Conservation (phyloP, 2,329 filamentous ascomycete species). For the Phyllosticta paracitricarpa region DNA sequence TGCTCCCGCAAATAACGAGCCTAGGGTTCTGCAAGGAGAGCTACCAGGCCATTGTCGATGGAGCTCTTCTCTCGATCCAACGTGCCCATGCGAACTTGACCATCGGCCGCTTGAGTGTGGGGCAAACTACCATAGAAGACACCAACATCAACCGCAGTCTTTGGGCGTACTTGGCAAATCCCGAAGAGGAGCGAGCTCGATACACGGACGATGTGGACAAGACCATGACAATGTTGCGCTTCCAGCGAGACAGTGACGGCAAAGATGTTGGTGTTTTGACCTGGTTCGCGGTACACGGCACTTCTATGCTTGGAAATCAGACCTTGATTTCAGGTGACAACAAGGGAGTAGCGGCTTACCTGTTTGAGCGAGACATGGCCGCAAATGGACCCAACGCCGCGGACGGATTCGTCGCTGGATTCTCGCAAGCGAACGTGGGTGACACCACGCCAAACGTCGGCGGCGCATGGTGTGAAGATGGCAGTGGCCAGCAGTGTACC, state of each 20-base stretch:
- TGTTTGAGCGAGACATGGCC: slow-evolving; percentile 64
- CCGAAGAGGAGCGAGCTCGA: slow-evolving; percentile 58
- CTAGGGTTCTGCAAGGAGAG: slow-evolving; percentile 79
- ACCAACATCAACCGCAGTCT: slow-evolving; percentile 85
- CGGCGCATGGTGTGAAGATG: slow-evolving; percentile 84
- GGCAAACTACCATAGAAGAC: slow-evolving; percentile 57
- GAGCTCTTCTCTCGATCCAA: slow-evolving; percentile 70
- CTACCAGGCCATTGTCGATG: slow-evolving; percentile 81
- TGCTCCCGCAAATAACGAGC: slow-evolving; percentile 83
- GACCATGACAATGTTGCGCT: slow-evolving; percentile 68
- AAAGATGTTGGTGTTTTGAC: slow-evolving; percentile 74
- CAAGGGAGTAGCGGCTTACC: slow-evolving; percentile 81
- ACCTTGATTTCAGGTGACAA: slow-evolving; percentile 90
- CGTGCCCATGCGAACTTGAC: slow-evolving; percentile 65
- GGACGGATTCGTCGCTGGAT: slow-evolving; percentile 73
- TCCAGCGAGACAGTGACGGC: slow-evolving; percentile 61
- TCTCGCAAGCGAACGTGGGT: slow-evolving; percentile 83
- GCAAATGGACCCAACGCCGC: slow-evolving; percentile 39
- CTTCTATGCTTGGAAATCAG: slow-evolving; percentile 84
- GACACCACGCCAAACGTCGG: slow-evolving; percentile 84
- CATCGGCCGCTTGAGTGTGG: slow-evolving; percentile 61
- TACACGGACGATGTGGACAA: slow-evolving; percentile 65
- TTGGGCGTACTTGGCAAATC: slow-evolving; percentile 81
- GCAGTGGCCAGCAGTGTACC: slow-evolving; percentile 55
- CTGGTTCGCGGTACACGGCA: slow-evolving; percentile 90